Conservation (phyloP, 257 asterid genomes). For the Gentiana dahurica region DNA sequence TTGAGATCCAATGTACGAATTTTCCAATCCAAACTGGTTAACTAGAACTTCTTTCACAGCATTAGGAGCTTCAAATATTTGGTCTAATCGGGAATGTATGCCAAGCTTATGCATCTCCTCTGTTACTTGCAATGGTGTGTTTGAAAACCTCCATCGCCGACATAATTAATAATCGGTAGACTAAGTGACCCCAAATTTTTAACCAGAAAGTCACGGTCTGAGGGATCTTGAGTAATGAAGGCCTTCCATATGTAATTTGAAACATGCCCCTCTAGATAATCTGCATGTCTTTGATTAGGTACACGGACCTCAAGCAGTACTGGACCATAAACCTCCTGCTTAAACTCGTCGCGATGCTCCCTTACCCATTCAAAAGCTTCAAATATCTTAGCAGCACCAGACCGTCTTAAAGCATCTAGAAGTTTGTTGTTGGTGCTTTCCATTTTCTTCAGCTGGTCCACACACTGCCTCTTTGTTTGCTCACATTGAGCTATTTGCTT, state of each 20-base stretch:
- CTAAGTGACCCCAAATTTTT: constrained; percentile 36
- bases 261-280: constrained; percentile 83
- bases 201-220: constrained; percentile 72
- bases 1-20: constrained; percentile 67
- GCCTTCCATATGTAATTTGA: constrained; percentile 86
- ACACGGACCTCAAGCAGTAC: constrained; percentile 54
- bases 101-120: constrained; percentile 78
- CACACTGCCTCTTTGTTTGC: constrained; percentile 28
- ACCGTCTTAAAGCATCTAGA: constrained; percentile 48
- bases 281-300: constrained; percentile 52
- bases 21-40: constrained; percentile 60
- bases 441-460: constrained; percentile 70
- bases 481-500: constrained; percentile 30
- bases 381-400: constrained; percentile 70
- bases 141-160: constrained; percentile 23
- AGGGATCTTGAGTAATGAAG: constrained; percentile 66
- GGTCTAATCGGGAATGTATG: constrained; percentile 81
- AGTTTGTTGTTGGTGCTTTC: constrained; percentile 66
- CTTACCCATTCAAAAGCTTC: constrained; percentile 89
- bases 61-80: constrained; percentile 87
- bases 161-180: constrained; percentile 71
- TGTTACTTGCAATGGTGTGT: constrained; percentile 38
- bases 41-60: constrained; percentile 75
- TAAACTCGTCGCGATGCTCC: constrained; percentile 56
- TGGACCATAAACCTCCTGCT: constrained; percentile 79